These are phyloP conservation scores for Carex arenaria DNA, from an alignment of 202 grass and related monocot genomes.

Conservation along the genomic window DNA sequence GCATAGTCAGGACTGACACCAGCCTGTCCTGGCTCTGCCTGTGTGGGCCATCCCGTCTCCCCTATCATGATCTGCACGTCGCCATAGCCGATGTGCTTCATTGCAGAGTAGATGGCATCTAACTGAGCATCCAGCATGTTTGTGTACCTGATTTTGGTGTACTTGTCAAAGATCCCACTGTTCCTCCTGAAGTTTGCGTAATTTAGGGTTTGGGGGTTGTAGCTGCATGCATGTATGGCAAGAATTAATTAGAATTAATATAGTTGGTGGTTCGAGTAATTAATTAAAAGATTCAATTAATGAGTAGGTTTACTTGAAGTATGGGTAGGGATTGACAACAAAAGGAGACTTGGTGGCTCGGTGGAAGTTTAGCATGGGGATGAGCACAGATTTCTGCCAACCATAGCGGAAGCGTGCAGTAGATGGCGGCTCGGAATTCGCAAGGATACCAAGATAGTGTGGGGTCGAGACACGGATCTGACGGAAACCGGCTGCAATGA, in stretches of 20 bases:
- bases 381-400: constrained; percentile 41
- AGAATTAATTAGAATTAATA: neutral
- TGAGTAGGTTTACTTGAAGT: constrained; percentile 37
- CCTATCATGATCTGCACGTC: constrained; percentile 76
- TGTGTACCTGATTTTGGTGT: constrained; percentile 69
- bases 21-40: constrained; percentile 53
- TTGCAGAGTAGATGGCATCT: constrained; percentile 79
- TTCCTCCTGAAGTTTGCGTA: constrained; percentile 63
- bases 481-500: constrained; percentile 40
- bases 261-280: neutral
- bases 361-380: constrained; percentile 76
- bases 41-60: constrained; percentile 84
- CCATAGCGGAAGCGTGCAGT: constrained; percentile 49
- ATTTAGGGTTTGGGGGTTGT: constrained; percentile 54
- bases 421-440: constrained; percentile 42
- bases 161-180: constrained; percentile 42
- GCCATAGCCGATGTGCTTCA: constrained; percentile 62
- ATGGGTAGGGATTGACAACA: constrained; percentile 77
- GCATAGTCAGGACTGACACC: constrained; percentile 52
- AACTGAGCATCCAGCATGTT: constrained; percentile 86
- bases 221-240: constrained; percentile 18
- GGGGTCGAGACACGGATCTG: constrained; percentile 71
- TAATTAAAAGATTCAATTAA: neutral
- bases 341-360: constrained; percentile 45
- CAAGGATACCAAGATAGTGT: constrained; percentile 61